Evolutionary conservation across 768 basidiomycete genomes (phyloP).

Genomic region (Epithele typhae): DNA sequence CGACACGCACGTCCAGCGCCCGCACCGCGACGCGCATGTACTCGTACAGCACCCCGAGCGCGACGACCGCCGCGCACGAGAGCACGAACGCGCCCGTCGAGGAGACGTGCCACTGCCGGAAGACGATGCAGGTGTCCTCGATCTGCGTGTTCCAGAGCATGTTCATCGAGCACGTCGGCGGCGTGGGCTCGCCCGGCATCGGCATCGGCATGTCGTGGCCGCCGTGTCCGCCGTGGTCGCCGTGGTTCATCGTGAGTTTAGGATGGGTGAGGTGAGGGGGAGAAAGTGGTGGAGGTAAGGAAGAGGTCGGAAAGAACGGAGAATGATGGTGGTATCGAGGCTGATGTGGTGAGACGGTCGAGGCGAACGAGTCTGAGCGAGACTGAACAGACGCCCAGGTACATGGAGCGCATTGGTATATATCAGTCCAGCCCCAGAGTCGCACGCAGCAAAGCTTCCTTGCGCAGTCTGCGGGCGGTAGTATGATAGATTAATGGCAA

Average conservation of each 20-base stretch:
- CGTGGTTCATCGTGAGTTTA: conserved; percentile 26
- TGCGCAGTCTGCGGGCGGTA: no score
- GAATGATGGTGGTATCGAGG: not conserved
- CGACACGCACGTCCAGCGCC: conserved; percentile 56
- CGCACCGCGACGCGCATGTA: conserved; percentile 67
- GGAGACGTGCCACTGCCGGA: conserved; percentile 71
- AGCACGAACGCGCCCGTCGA: conserved; percentile 52
- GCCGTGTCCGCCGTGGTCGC: conserved; percentile 43
- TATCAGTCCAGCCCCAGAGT: no score
- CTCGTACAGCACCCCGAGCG: conserved; percentile 73
- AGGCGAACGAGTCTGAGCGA: not conserved
- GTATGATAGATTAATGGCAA: no score
- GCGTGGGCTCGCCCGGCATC: conserved; percentile 40
- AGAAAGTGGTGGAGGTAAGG: not conserved
- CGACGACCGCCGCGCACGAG: conserved; percentile 62
- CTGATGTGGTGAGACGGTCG: not conserved
- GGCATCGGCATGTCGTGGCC: conserved; percentile 17
- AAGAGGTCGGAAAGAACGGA: not conserved
- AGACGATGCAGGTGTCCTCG: conserved; percentile 78
- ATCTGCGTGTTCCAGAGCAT: conserved; percentile 90
- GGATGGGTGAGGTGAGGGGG: not conserved
- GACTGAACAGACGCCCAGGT: not conserved
- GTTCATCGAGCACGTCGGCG: conserved; percentile 59
- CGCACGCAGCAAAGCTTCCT: not conserved
- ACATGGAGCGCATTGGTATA: not conserved